Conservation (phyloP, 1,139 yeast genomes). For the Pneumocystis canis region DNA sequence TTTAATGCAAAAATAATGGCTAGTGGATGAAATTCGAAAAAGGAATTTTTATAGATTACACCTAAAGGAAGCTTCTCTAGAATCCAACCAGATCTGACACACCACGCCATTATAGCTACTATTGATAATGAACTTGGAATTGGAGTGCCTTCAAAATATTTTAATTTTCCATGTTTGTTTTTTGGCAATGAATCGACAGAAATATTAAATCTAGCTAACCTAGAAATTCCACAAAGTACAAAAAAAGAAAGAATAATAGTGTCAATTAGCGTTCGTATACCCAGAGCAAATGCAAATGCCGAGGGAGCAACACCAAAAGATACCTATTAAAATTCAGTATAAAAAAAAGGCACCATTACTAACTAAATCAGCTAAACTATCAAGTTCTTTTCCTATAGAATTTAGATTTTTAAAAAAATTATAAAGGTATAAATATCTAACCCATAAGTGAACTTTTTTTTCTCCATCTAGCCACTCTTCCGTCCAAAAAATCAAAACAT, state of each 20-base stretch:
- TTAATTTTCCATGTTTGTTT: slow-evolving; percentile 66
- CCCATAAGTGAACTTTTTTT: slow-evolving; percentile 60
- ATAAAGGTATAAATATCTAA: not conserved
- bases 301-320: slow-evolving; percentile 32
- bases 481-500: slow-evolving; percentile 80
- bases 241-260: slow-evolving; percentile 63
- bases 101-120: slow-evolving; percentile 54
- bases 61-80: slow-evolving; percentile 50
- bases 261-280: slow-evolving; percentile 72
- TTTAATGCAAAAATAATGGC: slow-evolving; percentile 52
- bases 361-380: slow-evolving; percentile 84
- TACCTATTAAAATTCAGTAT: slow-evolving; percentile 2
- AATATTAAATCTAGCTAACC: slow-evolving; percentile 89
- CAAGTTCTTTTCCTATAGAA: slow-evolving; percentile 86
- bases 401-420: not conserved
- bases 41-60: slow-evolving; percentile 35
- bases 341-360: slow-evolving; percentile 81
- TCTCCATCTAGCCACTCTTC: slow-evolving; percentile 88
- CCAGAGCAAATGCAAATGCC: slow-evolving; percentile 78
- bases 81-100: slow-evolving; percentile 34
- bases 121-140: slow-evolving; percentile 75
- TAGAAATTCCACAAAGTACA: slow-evolving; percentile 83
- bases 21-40: slow-evolving; percentile 61
- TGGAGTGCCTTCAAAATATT: slow-evolving; percentile 86
- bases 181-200: slow-evolving; percentile 87